These are phyloP conservation scores for Larix kaempferi DNA, from an alignment of 75 land plant species.

Conservation along the genomic window DNA sequence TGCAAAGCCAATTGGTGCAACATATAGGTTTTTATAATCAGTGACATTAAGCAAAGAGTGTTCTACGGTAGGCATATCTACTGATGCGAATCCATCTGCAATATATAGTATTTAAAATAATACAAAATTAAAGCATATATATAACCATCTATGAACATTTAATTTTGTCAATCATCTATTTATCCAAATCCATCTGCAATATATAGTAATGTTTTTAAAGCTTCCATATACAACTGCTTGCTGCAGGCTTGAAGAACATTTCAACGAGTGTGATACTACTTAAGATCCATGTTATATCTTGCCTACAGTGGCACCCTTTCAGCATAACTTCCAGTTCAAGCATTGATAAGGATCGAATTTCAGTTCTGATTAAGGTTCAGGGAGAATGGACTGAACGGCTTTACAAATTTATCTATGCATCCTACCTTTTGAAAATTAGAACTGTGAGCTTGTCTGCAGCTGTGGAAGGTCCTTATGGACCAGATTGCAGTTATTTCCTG, in stretches of 20 bases:
- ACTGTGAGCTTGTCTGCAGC: conserved; percentile 19
- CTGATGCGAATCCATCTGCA: no score
- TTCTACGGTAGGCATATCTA: no score
- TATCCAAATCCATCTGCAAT: no score
- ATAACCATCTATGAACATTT: no score
- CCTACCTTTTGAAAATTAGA: neutral
- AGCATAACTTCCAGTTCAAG: conserved; percentile 49
- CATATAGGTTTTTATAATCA: no score
- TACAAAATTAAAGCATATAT: no score
- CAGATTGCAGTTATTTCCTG: neutral
- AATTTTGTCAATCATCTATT: no score
- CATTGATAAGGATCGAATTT: conserved; percentile 30
- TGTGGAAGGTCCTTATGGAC: conserved; percentile 75
- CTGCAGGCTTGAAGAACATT: conserved; percentile 45
- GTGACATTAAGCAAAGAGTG: no score
- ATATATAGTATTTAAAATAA: no score
- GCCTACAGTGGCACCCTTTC: conserved; percentile 75
- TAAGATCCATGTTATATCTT: conserved; percentile 56
- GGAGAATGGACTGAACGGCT: conserved; percentile 58
- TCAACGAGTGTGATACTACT: conserved; percentile 56
- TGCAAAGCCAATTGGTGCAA: no score
- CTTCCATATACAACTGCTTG: no score
- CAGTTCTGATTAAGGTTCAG: conserved; percentile 51
- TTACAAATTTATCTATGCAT: conserved; percentile 16
- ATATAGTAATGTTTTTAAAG: no score